These are phyloP conservation scores for Alternaria sp. DNA, from an alignment of 2,329 filamentous ascomycete species.

Conservation along the genomic window DNA sequence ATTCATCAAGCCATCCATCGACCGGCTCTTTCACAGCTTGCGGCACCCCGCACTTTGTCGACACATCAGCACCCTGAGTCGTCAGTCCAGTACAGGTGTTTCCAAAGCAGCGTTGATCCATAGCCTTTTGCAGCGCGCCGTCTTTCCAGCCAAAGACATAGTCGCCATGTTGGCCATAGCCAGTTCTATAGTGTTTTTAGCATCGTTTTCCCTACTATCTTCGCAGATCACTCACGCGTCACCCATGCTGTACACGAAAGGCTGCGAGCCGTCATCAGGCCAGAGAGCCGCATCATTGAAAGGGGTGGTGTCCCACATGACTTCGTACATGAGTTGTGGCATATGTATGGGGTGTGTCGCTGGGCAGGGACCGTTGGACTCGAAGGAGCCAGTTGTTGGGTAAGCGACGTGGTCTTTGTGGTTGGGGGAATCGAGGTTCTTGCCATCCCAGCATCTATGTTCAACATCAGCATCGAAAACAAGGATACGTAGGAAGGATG, in stretches of 20 bases:
- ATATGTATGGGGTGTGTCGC: constrained; percentile 55
- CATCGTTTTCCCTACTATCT: neutral
- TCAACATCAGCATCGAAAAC: neutral
- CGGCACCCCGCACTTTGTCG: constrained; percentile 25
- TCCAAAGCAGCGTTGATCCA: constrained; percentile 48
- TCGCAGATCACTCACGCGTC: constrained; percentile 45
- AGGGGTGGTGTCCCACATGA: constrained; percentile 54
- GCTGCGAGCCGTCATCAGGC: constrained; percentile 35
- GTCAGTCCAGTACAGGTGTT: constrained; percentile 45
- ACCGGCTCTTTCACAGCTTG: constrained; percentile 33
- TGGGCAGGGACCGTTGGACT: constrained; percentile 46
- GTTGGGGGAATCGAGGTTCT: constrained; percentile 60
- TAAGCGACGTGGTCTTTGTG: constrained; percentile 63
- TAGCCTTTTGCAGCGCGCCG: constrained; percentile 55
- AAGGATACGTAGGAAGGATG: neutral
- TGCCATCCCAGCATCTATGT: constrained; percentile 56
- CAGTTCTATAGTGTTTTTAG: constrained; percentile 22
- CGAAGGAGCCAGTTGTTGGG: constrained; percentile 30
- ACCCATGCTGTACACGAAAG: constrained; percentile 41
- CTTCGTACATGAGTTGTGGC: constrained; percentile 58
- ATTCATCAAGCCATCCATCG: constrained; percentile 30
- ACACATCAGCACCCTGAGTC: constrained; percentile 27
- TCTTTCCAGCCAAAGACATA: constrained; percentile 57
- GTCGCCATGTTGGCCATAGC: constrained; percentile 38
- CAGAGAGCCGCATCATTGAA: constrained; percentile 37